Evolutionary conservation across 2,329 filamentous ascomycete species (phyloP).

Genomic region (Dothideomycetes sp.): DNA sequence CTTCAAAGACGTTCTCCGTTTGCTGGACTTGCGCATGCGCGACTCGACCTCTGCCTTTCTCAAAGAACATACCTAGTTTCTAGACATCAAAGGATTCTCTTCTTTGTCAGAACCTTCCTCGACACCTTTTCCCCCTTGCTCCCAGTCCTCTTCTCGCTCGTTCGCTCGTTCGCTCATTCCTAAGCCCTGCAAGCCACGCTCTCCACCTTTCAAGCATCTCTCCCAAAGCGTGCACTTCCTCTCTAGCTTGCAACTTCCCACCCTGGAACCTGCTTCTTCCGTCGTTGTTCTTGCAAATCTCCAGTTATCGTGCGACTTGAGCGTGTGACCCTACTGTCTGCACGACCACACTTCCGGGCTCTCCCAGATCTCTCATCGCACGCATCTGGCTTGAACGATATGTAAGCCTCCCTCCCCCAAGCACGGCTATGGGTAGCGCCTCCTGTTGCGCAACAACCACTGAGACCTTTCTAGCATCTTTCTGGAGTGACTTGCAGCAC

Average conservation of each 20-base stretch:
- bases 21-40: constrained; percentile 10
- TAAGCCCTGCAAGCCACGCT: constrained; percentile 15
- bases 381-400: constrained; percentile 9
- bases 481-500: constrained; percentile 36
- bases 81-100: constrained; percentile 6
- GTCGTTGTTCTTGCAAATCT: constrained; percentile 6
- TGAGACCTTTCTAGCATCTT: constrained; percentile 36
- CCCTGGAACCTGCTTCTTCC: constrained; percentile 6
- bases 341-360: constrained; percentile 38
- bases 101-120: constrained; percentile 4
- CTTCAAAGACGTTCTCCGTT: constrained; percentile 15
- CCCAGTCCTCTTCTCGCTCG: constrained; percentile 1
- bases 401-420: constrained; percentile 20
- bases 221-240: constrained; percentile 11
- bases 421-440: constrained; percentile 26
- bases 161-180: constrained; percentile 9
- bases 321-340: constrained; percentile 31
- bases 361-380: constrained; percentile 28
- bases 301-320: constrained; percentile 6
- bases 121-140: constrained; percentile 7
- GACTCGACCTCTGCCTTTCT: constrained; percentile 9
- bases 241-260: constrained; percentile 12
- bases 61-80: no score
- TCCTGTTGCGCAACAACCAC: constrained; percentile 29
- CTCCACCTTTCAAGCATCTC: constrained; percentile 12